Conservation (phyloP, 2,329 filamentous ascomycete species). For the Pseudopyricularia cyperi region DNA sequence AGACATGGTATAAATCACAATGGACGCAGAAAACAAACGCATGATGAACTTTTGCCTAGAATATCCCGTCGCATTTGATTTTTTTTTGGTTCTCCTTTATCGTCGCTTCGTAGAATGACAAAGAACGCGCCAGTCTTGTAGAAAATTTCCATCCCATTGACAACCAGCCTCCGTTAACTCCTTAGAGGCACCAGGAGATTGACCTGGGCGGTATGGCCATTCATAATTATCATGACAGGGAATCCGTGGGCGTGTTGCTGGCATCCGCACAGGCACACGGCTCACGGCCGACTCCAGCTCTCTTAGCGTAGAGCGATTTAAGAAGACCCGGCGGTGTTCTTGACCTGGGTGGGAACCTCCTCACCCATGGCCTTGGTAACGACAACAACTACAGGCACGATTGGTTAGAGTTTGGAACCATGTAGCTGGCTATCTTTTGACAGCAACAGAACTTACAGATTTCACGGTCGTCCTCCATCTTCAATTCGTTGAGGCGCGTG, state of each 20-base stretch:
- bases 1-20: not conserved
- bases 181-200: not conserved
- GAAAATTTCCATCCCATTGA: not conserved
- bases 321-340: not conserved
- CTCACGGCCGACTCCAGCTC: no score
- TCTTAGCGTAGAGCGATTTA: not conserved
- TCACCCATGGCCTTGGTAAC: constrained; percentile 95
- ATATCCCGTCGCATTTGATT: not conserved
- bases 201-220: not conserved
- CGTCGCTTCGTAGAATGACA: not conserved
- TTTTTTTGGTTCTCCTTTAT: not conserved
- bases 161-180: not conserved
- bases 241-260: not conserved
- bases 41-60: not conserved
- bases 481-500: constrained; percentile 52
- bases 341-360: constrained; percentile 46
- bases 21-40: not conserved
- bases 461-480: constrained; percentile 60
- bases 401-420: constrained; percentile 9
- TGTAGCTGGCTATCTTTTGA: not conserved
- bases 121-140: not conserved
- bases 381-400: constrained; percentile 55
- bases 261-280: no score
- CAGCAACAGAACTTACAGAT: constrained; percentile 54
- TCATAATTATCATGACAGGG: not conserved